Base-by-base conservation (phyloP, 371 early-diverging fungal species). In the Rhizopus arrhizus region DNA sequence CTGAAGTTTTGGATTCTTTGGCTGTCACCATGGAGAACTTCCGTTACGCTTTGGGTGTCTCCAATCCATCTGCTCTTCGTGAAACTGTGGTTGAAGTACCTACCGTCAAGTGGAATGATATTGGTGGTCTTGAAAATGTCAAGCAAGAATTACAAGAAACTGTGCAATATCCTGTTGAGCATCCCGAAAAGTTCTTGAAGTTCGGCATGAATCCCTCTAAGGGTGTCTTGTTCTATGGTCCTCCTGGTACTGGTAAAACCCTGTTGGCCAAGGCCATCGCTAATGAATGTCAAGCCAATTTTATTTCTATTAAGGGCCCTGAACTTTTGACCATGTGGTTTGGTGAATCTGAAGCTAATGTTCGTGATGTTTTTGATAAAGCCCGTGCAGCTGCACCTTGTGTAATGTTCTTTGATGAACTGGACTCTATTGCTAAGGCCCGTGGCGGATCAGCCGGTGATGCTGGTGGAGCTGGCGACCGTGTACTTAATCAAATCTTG, bases 341-440 rank as follows among this genome's bases (percentile, higher is more conserved):
- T 67, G 99, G 99, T 79, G 99, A 99, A 77, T 97, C 98, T 36
- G 99, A 99, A 79, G 96, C 98, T 62, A 99, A 99, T 71, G 99
- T 99, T 34, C 92, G 99, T 59, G 98, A 99, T 74, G 95, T 99
- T 29, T 99, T 99, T 84, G 99, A 99, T 82, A 97, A 99, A 85
- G 99, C 99, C 8, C 90, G 99, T 70, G 96, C 99, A 13, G 99
- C 99, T 41, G 95, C 99, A 4, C 99, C 99, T 12, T 99, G 99
- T 82, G 99, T 99, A 36, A 92, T 99, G 91, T 99, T 99, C 95
- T 99, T 99, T 89, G 99, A 99, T 75, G 99, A 99, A 85, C 85
- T 99, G 76, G 99, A 99, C 84, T 97, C 98, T 22, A 92, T 99
- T 71, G 99, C 99, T 66, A 98, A 95, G 86, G 91, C 98, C 15